Conservation (phyloP, 345 rosid species). For the Brassica cretica region DNA sequence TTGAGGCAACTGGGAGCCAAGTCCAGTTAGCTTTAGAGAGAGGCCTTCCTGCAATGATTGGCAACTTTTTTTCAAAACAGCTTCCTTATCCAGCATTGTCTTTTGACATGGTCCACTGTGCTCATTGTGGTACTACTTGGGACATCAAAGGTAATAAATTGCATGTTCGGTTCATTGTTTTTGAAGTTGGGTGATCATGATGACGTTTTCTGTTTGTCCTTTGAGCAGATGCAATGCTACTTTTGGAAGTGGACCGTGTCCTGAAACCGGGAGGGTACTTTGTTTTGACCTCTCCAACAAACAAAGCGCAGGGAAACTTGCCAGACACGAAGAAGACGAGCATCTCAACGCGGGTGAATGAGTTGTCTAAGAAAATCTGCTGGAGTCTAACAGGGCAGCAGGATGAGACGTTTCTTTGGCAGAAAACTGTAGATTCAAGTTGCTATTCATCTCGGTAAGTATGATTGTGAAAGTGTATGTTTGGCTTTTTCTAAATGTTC, state of each 20-base stretch:
- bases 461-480: not conserved
- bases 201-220: conserved; percentile 4
- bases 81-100: conserved; percentile 92
- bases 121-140: conserved; percentile 90
- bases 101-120: conserved; percentile 96
- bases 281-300: conserved; percentile 79
- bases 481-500: not conserved
- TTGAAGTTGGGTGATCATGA: not conserved
- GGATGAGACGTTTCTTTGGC: conserved; percentile 95
- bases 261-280: conserved; percentile 97
- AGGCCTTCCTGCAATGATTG: conserved; percentile 98
- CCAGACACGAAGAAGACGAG: conserved; percentile 52
- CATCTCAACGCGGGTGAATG: conserved; percentile 59
- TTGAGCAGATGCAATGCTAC: conserved; percentile 77
- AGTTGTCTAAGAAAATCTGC: conserved; percentile 69
- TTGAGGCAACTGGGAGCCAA: conserved; percentile 97
- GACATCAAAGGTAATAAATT: conserved; percentile 70
- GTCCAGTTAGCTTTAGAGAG: conserved; percentile 96
- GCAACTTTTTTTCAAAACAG: conserved; percentile 75
- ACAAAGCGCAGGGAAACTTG: conserved; percentile 57
- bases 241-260: conserved; percentile 89
- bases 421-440: conserved; percentile 68
- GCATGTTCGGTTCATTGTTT: not conserved
- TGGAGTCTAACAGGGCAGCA: conserved; percentile 94
- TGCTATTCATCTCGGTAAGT: conserved; percentile 78